phyloP scores from a whole-genome alignment of 2,329 filamentous ascomycete species.

The Xylariaceae sp. region DNA sequence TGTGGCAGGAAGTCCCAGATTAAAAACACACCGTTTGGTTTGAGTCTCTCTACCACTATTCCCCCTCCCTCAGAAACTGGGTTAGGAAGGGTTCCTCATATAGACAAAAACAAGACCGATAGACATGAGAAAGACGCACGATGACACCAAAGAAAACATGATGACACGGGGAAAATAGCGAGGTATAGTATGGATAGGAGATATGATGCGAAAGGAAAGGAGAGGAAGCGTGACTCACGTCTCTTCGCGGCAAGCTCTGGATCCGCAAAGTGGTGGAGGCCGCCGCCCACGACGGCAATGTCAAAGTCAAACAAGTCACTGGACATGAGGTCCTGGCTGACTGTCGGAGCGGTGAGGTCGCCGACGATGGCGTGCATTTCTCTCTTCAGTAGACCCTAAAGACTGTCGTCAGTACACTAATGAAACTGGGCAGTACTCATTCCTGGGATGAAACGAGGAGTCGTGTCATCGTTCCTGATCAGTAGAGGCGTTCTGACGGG shows the following conservation, averaged over 20 bases:
- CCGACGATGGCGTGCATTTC: constrained; percentile 55
- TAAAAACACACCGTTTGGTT: constrained; percentile 59
- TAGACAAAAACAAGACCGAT: no score
- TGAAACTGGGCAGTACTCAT: no score
- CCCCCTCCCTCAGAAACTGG: no score
- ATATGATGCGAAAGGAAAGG: no score
- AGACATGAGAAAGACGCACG: no score
- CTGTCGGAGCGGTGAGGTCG: constrained; percentile 47
- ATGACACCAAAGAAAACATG: background rate
- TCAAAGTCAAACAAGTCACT: constrained; percentile 66
- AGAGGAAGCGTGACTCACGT: constrained; percentile 7
- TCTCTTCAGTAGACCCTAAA: constrained; percentile 41
- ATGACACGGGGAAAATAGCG: background rate
- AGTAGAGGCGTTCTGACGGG: no score
- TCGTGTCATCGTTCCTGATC: no score
- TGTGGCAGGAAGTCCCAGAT: constrained; percentile 64
- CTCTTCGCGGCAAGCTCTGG: constrained; percentile 39
- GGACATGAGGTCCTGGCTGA: constrained; percentile 48
- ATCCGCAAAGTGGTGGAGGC: constrained; percentile 64
- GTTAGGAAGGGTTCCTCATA: no score
- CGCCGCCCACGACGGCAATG: constrained; percentile 55
- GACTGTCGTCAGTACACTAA: constrained; percentile 3
- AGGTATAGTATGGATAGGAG: background rate
- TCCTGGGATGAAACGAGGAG: no score
- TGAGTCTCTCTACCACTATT: constrained; percentile 53